These are phyloP conservation scores for Globisporangium spinosum DNA, from an alignment of 352 stramenopile genomes.

Conservation along the genomic window DNA sequence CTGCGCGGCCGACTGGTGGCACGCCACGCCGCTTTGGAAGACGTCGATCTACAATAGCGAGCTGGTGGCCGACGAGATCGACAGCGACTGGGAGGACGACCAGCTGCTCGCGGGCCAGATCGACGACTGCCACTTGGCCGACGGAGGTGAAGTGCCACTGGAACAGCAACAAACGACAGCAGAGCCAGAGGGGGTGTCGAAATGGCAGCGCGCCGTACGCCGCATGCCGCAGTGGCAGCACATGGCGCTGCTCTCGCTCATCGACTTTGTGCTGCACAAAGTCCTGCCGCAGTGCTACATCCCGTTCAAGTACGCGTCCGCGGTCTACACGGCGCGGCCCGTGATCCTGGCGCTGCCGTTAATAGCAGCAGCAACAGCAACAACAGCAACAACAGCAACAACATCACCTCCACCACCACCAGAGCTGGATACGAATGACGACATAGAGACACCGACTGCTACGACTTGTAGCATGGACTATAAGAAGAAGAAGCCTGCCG, in stretches of 20 bases:
- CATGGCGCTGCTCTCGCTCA: conserved; percentile 41
- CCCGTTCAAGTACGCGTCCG: conserved; percentile 53
- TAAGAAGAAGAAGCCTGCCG: background rate
- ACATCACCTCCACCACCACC: background rate
- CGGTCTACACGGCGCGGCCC: conserved; percentile 47
- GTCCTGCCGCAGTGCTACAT: conserved; percentile 58
- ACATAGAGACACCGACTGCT: background rate
- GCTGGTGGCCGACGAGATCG: conserved; percentile 26
- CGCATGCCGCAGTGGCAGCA: conserved; percentile 49
- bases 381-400: background rate
- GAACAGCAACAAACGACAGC: background rate
- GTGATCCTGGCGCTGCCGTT: conserved; percentile 41
- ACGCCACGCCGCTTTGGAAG: conserved; percentile 42
- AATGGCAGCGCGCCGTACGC: conserved; percentile 34
- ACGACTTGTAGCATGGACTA: background rate
- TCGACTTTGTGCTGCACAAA: conserved; percentile 49
- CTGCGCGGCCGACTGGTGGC: conserved; percentile 55
- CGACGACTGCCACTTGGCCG: conserved; percentile 37
- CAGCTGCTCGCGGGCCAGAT: conserved; percentile 23
- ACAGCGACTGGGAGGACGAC: conserved; percentile 50
- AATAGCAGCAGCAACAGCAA: conserved; percentile 13
- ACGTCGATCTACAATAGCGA: conserved; percentile 19
- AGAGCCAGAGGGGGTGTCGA: conserved; percentile 10
- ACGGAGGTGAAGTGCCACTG: background rate
- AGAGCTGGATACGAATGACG: background rate